These are phyloP conservation scores for Aureobasidium sp. DNA, from an alignment of 2,329 filamentous ascomycete species.

Conservation along the genomic window DNA sequence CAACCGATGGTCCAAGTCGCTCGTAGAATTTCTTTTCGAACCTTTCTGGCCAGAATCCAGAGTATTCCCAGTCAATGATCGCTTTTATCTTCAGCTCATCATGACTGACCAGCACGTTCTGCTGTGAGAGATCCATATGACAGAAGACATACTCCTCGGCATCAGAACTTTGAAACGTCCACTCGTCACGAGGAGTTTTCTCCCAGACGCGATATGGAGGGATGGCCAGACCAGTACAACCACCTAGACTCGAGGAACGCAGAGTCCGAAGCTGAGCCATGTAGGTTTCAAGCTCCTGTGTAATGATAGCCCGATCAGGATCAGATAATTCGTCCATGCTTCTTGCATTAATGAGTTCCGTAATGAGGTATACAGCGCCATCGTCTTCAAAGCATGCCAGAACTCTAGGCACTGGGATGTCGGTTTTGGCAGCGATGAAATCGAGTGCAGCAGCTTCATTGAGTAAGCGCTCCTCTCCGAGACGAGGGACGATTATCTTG, in stretches of 20 bases:
- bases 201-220: not conserved
- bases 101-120: not conserved
- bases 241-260: not conserved
- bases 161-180: not conserved
- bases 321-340: not conserved
- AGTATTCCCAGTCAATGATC: not conserved
- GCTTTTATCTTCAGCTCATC: not conserved
- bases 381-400: too few species aligned
- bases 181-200: not conserved
- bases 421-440: too few species aligned
- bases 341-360: not conserved
- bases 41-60: not conserved
- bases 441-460: too few species aligned
- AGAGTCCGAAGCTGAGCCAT: not conserved
- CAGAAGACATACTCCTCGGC: not conserved
- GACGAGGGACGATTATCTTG: too few species aligned
- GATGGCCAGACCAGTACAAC: not conserved
- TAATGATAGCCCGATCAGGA: not conserved
- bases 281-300: not conserved
- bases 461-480: too few species aligned
- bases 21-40: not conserved
- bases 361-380: too few species aligned
- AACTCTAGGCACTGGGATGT: too few species aligned
- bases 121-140: not conserved
- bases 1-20: not conserved